These are phyloP conservation scores for Yamadazyma spencermartinsiae DNA, from an alignment of 1,139 yeast species.

Conservation along the genomic window DNA sequence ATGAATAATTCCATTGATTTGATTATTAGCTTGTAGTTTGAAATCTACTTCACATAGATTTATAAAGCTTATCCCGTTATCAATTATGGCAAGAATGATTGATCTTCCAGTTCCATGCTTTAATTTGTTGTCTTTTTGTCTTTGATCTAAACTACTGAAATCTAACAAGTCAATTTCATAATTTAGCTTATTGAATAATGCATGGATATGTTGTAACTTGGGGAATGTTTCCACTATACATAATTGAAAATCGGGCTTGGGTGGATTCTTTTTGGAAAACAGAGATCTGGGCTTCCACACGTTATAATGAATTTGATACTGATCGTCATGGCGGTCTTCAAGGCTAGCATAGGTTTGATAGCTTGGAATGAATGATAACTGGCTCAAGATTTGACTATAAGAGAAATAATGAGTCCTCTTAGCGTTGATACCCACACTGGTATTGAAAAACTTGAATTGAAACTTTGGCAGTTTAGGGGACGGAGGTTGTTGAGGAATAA, in stretches of 20 bases:
- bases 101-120: conserved; percentile 49
- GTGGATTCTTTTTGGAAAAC: conserved; percentile 66
- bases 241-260: conserved; percentile 71
- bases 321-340: conserved; percentile 8
- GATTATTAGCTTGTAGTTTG: conserved; percentile 26
- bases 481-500: conserved; percentile 5
- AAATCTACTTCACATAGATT: conserved; percentile 62
- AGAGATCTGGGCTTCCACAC: conserved; percentile 83
- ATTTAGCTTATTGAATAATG: conserved; percentile 23
- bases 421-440: conserved; percentile 12
- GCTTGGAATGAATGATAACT: conserved; percentile 36
- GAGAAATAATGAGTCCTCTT: conserved; percentile 33
- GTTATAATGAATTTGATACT: conserved; percentile 43
- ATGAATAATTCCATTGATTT: conserved; percentile 13
- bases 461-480: background rate
- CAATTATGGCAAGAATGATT: conserved; percentile 65
- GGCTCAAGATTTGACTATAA: conserved; percentile 39
- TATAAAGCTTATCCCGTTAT: conserved; percentile 71
- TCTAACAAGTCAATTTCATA: conserved; percentile 18
- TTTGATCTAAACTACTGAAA: conserved; percentile 19
- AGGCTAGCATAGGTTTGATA: conserved; percentile 21
- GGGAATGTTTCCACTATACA: conserved; percentile 61
- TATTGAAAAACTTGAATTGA: background rate
- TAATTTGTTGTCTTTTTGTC: conserved; percentile 27
- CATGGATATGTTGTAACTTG: conserved; percentile 36